phyloP scores from a whole-genome alignment of 805 yeast genomes.

The Yarrowia bubula region DNA sequence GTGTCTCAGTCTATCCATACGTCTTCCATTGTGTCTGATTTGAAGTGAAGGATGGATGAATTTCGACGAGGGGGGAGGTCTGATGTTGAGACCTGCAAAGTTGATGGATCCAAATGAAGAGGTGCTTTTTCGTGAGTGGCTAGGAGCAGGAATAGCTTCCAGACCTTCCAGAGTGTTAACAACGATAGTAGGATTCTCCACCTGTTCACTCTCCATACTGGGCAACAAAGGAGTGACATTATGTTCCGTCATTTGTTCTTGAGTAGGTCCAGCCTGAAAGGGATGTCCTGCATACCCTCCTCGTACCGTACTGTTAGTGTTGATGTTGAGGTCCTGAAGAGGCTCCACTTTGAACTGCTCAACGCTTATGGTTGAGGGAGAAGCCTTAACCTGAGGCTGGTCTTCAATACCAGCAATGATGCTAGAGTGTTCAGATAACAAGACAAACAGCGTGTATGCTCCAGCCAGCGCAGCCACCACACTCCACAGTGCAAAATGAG shows the following conservation, averaged over 20 bases:
- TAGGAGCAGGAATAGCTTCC: neutral
- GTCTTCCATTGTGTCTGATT: constrained; percentile 4
- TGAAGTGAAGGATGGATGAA: constrained; percentile 14
- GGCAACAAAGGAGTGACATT: neutral
- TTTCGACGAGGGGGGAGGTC: constrained; percentile 1
- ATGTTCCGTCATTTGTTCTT: neutral
- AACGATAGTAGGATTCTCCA: neutral
- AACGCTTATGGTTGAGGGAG: constrained; percentile 2
- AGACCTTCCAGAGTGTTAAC: neutral
- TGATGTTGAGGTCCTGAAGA: neutral
- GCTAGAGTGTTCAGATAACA: neutral
- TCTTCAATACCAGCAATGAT: neutral
- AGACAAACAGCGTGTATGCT: neutral
- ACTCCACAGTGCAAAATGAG: constrained; percentile 3
- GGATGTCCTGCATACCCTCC: neutral
- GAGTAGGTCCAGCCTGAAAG: neutral
- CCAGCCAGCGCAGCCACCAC: neutral
- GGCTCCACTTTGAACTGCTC: constrained; percentile 3
- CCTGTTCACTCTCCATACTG: neutral
- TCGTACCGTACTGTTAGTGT: neutral
- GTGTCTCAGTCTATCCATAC: constrained; percentile 16
- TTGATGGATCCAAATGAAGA: constrained; percentile 19
- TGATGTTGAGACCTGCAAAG: constrained; percentile 8
- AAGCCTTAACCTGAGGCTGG: neutral
- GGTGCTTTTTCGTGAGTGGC: neutral